phyloP scores from a whole-genome alignment of 2,329 filamentous ascomycete genomes.

The Paramyrothecium sp. region DNA sequence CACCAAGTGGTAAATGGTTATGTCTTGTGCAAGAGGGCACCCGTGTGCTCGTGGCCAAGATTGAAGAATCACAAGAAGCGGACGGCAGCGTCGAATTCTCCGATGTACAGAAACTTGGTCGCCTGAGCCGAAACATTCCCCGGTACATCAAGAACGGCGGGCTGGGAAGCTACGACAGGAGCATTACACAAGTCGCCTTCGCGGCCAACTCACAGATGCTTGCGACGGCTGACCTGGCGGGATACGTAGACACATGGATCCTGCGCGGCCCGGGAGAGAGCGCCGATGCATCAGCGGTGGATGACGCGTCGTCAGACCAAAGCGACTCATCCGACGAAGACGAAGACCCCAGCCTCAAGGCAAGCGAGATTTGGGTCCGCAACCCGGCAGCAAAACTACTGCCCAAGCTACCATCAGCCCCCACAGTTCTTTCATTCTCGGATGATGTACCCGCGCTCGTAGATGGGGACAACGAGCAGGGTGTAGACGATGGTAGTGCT shows the following conservation, averaged over 20 bases:
- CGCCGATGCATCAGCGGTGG: slow-evolving; percentile 25
- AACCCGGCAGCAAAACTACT: slow-evolving; percentile 70
- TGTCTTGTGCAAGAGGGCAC: slow-evolving; percentile 62
- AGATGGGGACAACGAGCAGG: slow-evolving; percentile 17
- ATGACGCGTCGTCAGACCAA: slow-evolving; percentile 29
- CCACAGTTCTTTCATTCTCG: slow-evolving; percentile 68
- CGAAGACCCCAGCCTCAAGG: slow-evolving; percentile 37
- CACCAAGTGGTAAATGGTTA: slow-evolving; percentile 69
- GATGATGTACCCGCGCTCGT: slow-evolving; percentile 39
- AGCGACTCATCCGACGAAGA: slow-evolving; percentile 42
- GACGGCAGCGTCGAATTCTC: slow-evolving; percentile 22
- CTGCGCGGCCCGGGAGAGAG: slow-evolving; percentile 47
- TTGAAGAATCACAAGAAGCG: slow-evolving; percentile 16
- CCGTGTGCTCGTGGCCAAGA: slow-evolving; percentile 46
- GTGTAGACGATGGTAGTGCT: slow-evolving; percentile 21
- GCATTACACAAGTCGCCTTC: slow-evolving; percentile 73
- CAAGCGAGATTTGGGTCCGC: slow-evolving; percentile 64
- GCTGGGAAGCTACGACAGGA: slow-evolving; percentile 73
- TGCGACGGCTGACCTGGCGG: slow-evolving; percentile 76
- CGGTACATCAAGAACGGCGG: slow-evolving; percentile 61
- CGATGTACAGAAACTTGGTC: slow-evolving; percentile 43
- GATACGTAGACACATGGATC: slow-evolving; percentile 85
- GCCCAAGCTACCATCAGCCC: slow-evolving; percentile 63
- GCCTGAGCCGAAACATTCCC: slow-evolving; percentile 52
- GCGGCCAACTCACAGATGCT: slow-evolving; percentile 78